Evolutionary conservation across 2,329 filamentous ascomycete species (phyloP).

Genomic region (Albifimbria verrucaria): DNA sequence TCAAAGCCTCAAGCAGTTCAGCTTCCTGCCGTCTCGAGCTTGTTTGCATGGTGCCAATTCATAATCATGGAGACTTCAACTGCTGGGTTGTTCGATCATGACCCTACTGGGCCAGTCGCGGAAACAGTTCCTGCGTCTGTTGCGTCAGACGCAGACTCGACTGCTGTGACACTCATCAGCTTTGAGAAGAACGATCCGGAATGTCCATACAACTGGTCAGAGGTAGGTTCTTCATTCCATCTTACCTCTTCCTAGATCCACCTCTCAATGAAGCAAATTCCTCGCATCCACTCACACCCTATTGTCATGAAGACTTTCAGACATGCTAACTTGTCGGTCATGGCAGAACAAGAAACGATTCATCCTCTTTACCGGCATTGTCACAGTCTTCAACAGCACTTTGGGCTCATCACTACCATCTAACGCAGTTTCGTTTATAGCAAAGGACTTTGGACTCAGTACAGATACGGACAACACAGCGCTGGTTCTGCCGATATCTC

Average conservation of each 20-base stretch:
- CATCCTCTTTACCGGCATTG: neutral
- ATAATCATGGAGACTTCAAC: too few relatives aligned
- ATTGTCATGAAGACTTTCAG: too few relatives aligned
- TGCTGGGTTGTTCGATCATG: too few relatives aligned
- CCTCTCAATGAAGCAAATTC: too few relatives aligned
- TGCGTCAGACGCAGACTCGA: neutral
- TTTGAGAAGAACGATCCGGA: neutral
- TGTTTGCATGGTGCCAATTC: too few relatives aligned
- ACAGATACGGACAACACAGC: neutral
- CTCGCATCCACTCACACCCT: too few relatives aligned
- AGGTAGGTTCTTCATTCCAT: neutral
- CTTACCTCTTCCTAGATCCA: too few relatives aligned
- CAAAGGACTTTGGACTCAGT: neutral
- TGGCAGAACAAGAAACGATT: neutral
- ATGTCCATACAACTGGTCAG: neutral
- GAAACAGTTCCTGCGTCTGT: too few relatives aligned
- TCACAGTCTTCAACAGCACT: slow-evolving; percentile 1
- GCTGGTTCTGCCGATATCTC: neutral
- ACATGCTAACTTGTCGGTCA: too few relatives aligned
- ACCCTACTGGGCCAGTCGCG: too few relatives aligned
- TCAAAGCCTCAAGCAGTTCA: too few relatives aligned
- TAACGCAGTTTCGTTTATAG: neutral
- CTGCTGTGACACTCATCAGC: neutral
- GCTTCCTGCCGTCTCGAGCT: too few relatives aligned
- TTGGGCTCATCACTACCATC: neutral